Percentiles rank a stretch among this genome's conserved stretches.
Evolutionary conservation across 129 eudicot species (phyloP).

Genomic region (Tanacetum coccineum): DNA sequence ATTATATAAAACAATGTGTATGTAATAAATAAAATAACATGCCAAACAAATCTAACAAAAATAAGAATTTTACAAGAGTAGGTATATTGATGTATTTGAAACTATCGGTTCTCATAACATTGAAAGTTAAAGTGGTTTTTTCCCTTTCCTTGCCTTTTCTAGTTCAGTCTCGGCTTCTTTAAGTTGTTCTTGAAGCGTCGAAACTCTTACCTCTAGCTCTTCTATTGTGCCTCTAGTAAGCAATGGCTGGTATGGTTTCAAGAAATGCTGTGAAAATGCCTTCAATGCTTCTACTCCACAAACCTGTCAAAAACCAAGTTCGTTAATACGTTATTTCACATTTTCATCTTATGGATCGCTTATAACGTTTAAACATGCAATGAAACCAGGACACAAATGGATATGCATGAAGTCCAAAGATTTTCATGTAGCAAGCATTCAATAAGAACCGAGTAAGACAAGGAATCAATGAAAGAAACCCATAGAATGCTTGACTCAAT

Average conservation of each 20-base stretch:
- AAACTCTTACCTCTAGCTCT: conserved; percentile 68
- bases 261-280: conserved; percentile 58
- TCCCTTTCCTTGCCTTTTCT: conserved; percentile 71
- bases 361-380: background rate
- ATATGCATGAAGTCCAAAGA: background rate
- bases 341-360: background rate
- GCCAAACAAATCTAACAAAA: conserved; percentile 18
- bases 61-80: conserved; percentile 23
- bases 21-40: background rate
- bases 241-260: conserved; percentile 57
- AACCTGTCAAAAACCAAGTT: conserved; percentile 42
- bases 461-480: background rate
- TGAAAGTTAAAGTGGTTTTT: conserved; percentile 32
- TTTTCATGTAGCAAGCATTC: background rate
- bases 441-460: background rate
- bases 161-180: conserved; percentile 78
- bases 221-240: conserved; percentile 47
- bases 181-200: conserved; percentile 55
- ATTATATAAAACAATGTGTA: background rate
- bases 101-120: conserved; percentile 8
- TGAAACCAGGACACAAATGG: background rate
- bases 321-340: background rate
- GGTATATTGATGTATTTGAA: conserved; percentile 16
- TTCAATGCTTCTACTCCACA: conserved; percentile 76
- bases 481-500: background rate